Conservation (phyloP, 495 filamentous ascomycete genomes). For the Aspergillus sclerotiicarbonarius region DNA sequence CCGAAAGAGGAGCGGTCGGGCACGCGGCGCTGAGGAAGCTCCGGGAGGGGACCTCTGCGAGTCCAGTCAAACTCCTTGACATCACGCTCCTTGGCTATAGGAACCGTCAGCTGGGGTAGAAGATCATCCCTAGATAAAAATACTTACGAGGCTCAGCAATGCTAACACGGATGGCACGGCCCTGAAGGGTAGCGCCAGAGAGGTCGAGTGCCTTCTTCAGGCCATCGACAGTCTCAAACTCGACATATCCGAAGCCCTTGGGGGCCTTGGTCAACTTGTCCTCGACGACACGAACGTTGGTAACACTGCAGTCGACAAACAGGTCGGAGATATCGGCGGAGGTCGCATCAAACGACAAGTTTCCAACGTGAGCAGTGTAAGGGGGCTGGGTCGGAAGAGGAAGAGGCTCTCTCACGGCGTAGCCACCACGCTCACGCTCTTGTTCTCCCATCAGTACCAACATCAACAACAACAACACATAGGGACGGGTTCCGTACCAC, state of each 20-base stretch:
- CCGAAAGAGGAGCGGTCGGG: slow-evolving; percentile 49
- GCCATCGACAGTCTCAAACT: slow-evolving; percentile 84
- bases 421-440: slow-evolving; percentile 54
- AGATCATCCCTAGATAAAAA: slow-evolving; percentile 3
- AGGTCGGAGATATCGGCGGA: slow-evolving; percentile 76
- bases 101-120: slow-evolving; percentile 27
- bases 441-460: slow-evolving; percentile 7
- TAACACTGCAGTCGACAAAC: slow-evolving; percentile 78
- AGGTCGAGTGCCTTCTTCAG: slow-evolving; percentile 87
- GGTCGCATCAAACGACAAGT: slow-evolving; percentile 91
- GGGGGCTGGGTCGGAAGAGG: slow-evolving; percentile 88
- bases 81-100: slow-evolving; percentile 67
- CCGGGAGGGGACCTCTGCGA: slow-evolving; percentile 83
- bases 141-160: slow-evolving; percentile 81
- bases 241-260: slow-evolving; percentile 97
- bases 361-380: slow-evolving; percentile 93
- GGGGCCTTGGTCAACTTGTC: slow-evolving; percentile 87
- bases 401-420: slow-evolving; percentile 72
- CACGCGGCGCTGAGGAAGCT: slow-evolving; percentile 54
- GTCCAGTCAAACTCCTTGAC: slow-evolving; percentile 68
- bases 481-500: slow-evolving; percentile 25
- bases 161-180: slow-evolving; percentile 82
- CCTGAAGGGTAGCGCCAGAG: slow-evolving; percentile 75
- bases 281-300: slow-evolving; percentile 91
- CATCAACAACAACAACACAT: slow-evolving; percentile 14